Evolutionary conservation across 2,329 filamentous ascomycete genomes (phyloP).

Genomic region (Gaeumannomyces tritici): DNA sequence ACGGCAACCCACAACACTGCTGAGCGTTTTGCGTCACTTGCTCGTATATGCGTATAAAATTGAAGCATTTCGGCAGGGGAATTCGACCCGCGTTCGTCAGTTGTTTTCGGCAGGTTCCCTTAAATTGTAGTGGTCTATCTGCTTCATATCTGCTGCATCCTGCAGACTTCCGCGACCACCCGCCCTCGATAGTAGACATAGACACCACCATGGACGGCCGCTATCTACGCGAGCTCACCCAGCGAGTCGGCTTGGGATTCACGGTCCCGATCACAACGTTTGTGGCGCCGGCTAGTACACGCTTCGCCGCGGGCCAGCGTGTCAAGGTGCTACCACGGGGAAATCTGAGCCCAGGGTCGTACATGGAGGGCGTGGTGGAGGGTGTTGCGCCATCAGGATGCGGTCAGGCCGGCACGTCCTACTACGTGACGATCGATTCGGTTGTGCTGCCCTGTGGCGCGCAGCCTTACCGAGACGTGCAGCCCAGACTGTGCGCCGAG

Average conservation of each 20-base stretch:
- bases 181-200: not conserved
- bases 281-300: not conserved
- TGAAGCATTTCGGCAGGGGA: no score
- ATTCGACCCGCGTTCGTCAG: no score
- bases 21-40: no score
- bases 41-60: no score
- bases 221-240: conserved; percentile 7
- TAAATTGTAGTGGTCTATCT: no score
- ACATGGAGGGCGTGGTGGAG: not conserved
- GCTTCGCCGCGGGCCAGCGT: not conserved
- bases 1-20: no score
- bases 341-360: not conserved
- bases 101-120: no score
- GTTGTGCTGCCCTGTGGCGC: not conserved
- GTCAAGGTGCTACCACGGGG: not conserved
- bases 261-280: not conserved
- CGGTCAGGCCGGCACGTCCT: not conserved
- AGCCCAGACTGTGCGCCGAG: not conserved
- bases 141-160: no score
- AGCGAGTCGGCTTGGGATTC: conserved; percentile 4
- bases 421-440: not conserved
- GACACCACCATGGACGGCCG: not conserved
- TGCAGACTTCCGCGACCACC: not conserved
- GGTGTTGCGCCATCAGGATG: not conserved
- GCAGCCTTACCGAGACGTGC: not conserved